Percentiles rank a stretch among this genome's conserved stretches.
Evolutionary conservation across 2,329 filamentous ascomycete genomes (phyloP).

Genomic region (Penicillium sp.): DNA sequence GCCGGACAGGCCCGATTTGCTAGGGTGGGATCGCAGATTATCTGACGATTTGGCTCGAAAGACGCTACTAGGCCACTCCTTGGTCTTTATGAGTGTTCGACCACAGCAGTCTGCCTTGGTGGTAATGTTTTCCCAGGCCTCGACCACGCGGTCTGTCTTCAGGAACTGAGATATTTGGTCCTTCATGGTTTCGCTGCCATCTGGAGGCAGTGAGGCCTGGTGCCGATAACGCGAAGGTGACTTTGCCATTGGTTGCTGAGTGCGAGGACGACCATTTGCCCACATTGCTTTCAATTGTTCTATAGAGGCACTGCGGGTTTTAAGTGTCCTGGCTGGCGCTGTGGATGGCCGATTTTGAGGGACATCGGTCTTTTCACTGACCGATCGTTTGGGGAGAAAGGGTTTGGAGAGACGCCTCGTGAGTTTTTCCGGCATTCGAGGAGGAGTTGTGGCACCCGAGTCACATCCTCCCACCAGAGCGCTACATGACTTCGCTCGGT

Average conservation of each 20-base stretch:
- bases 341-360: conserved; percentile 25
- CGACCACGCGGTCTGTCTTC: conserved; percentile 34
- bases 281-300: conserved; percentile 27
- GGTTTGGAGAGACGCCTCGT: conserved; percentile 26
- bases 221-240: conserved; percentile 9
- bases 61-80: conserved; percentile 30
- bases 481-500: conserved; percentile 25
- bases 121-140: conserved; percentile 30
- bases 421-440: conserved; percentile 19
- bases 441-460: conserved; percentile 3
- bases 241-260: conserved; percentile 13
- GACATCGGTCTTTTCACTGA: conserved; percentile 14
- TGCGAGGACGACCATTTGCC: conserved; percentile 18
- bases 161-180: conserved; percentile 34
- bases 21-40: conserved; percentile 4
- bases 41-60: conserved; percentile 31
- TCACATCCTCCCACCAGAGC: conserved; percentile 12
- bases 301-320: conserved; percentile 26
- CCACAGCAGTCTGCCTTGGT: conserved; percentile 21
- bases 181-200: conserved; percentile 29
- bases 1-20: conserved; percentile 10
- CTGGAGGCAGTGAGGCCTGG: conserved; percentile 5
- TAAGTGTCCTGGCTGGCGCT: conserved; percentile 25
- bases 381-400: conserved; percentile 19
- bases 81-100: conserved; percentile 12